Percentiles rank a stretch among this genome's conserved stretches.
These are phyloP conservation scores for Fraxinus cuspidata DNA, from an alignment of 257 asterid genomes.

Conservation along the genomic window DNA sequence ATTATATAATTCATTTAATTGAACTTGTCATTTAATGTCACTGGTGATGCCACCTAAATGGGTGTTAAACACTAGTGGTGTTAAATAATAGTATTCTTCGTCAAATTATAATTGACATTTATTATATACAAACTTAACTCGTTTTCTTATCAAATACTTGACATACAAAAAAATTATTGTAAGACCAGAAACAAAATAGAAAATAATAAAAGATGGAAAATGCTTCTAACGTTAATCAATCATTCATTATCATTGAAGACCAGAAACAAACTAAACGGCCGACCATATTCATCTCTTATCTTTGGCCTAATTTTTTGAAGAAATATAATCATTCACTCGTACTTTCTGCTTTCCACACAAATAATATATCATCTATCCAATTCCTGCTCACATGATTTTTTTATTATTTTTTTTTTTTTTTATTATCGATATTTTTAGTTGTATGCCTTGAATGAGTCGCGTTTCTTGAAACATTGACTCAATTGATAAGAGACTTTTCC, in stretches of 20 bases:
- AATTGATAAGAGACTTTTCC: not conserved
- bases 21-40: no score
- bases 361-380: not conserved
- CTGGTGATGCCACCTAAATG: no score
- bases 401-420: no score
- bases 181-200: not conserved
- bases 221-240: not conserved
- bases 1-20: no score
- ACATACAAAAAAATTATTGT: no score
- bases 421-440: not conserved
- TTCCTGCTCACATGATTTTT: not conserved
- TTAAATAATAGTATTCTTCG: no score
- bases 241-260: not conserved
- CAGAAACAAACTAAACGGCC: not conserved
- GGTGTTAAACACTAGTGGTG: no score
- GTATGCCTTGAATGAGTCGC: not conserved
- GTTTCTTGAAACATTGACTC: not conserved
- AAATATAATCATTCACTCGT: not conserved
- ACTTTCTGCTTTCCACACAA: not conserved
- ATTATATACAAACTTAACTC: no score
- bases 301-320: not conserved
- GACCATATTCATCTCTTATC: conserved; percentile 1
- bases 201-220: not conserved
- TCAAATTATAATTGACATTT: no score
- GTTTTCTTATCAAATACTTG: no score